phyloP scores from a whole-genome alignment of 805 yeast genomes.

The Starmerella geochares region DNA sequence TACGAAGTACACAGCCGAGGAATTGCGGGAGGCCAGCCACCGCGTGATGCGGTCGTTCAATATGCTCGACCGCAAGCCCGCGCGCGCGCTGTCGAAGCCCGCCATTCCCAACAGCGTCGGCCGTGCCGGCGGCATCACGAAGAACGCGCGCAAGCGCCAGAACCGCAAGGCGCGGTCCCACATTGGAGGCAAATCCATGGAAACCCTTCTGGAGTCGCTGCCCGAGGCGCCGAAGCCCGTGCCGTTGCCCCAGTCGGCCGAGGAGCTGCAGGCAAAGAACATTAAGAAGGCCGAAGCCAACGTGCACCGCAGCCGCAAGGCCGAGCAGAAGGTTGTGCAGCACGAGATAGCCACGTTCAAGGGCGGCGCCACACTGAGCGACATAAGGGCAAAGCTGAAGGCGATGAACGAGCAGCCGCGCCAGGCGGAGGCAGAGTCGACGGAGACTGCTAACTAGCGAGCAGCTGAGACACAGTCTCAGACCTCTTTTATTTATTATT shows the following conservation, averaged over 20 bases:
- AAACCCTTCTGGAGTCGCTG: conserved; percentile 18
- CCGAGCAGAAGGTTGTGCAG: conserved; percentile 20
- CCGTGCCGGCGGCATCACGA: conserved; percentile 18
- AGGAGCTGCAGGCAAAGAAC: conserved; percentile 14
- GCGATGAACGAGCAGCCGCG: conserved; percentile 5
- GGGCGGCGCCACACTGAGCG: conserved; percentile 9
- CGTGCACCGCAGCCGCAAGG: conserved; percentile 21
- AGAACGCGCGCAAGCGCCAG: conserved; percentile 23
- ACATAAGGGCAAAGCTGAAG: conserved; percentile 12
- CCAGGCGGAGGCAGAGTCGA: not conserved
- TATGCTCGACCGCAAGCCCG: conserved; percentile 15
- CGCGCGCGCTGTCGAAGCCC: conserved; percentile 17
- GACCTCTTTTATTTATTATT: too few relatives aligned
- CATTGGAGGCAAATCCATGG: conserved; percentile 25
- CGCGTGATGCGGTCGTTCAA: conserved; percentile 26
- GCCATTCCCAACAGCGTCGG: conserved; percentile 24
- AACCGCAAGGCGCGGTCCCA: conserved; percentile 22
- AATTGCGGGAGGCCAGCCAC: conserved; percentile 24
- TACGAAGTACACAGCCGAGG: conserved; percentile 23
- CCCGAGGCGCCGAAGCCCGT: conserved; percentile 16
- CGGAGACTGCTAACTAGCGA: not conserved
- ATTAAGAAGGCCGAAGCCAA: conserved; percentile 9
- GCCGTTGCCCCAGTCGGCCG: conserved; percentile 10
- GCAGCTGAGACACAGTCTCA: too few relatives aligned
- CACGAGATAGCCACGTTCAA: conserved; percentile 18